phyloP scores from a whole-genome alignment of 371 early-diverging fungal genomes.

The Smittium culicis region DNA sequence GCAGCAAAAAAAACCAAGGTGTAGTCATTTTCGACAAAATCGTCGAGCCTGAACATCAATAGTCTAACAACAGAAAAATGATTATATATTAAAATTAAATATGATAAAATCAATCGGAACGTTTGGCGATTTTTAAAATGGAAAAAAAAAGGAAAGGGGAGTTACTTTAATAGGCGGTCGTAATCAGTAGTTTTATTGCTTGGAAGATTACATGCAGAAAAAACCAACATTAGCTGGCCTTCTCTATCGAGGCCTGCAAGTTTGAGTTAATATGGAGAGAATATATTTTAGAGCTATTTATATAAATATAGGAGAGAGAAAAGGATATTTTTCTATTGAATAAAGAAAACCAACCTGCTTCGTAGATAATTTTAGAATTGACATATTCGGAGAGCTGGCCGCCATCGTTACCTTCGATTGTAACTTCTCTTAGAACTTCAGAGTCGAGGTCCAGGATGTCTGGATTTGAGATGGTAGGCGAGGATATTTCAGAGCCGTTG shows the following conservation, averaged over 20 bases:
- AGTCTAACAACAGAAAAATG: constrained; percentile 30
- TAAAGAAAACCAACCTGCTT: constrained; percentile 19
- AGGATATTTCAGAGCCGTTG: background rate
- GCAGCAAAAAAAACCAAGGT: constrained; percentile 71
- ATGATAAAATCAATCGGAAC: too few species aligned
- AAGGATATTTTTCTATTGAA: too few species aligned
- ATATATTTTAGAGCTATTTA: too few species aligned
- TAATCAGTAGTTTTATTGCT: constrained; percentile 64
- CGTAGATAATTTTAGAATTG: constrained; percentile 29
- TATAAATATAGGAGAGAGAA: too few species aligned
- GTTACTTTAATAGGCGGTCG: constrained; percentile 47
- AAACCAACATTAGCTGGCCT: constrained; percentile 61
- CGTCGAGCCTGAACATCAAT: constrained; percentile 21
- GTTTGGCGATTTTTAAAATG: too few species aligned
- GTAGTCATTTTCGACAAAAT: constrained; percentile 76
- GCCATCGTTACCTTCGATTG: constrained; percentile 31
- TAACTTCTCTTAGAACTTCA: constrained; percentile 32
- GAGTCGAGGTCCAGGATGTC: constrained; percentile 30
- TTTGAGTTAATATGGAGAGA: background rate
- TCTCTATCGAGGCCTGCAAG: constrained; percentile 45
- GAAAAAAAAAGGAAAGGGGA: background rate
- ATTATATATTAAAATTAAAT: background rate
- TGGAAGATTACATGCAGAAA: constrained; percentile 75
- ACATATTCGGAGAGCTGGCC: constrained; percentile 31
- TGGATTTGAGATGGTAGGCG: background rate